Conservation (phyloP, 2,329 filamentous ascomycete species). For the Cytospora leucostoma region DNA sequence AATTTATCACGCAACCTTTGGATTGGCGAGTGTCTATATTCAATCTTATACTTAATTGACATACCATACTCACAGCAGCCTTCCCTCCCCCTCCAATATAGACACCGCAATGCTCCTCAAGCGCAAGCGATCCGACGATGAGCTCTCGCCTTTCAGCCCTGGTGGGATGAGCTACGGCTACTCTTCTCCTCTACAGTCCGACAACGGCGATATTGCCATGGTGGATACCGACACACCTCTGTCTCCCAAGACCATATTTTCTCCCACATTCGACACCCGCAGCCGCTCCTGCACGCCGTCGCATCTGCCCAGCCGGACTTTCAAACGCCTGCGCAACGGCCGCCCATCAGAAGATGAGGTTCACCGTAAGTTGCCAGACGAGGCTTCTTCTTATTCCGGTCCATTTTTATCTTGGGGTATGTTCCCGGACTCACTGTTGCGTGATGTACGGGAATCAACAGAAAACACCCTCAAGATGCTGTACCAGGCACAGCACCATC, state of each 20-base stretch:
- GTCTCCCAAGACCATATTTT: conserved; percentile 35
- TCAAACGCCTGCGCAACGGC: conserved; percentile 62
- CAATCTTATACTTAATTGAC: background rate
- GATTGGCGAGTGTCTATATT: background rate
- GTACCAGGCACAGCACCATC: conserved; percentile 54
- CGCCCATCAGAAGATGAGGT: conserved; percentile 58
- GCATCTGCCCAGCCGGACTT: conserved; percentile 57
- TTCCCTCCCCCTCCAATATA: background rate
- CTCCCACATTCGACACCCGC: conserved; percentile 11
- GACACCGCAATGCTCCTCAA: conserved; percentile 55
- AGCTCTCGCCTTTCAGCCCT: conserved; percentile 50
- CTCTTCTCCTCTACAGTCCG: conserved; percentile 39
- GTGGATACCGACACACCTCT: conserved; percentile 37
- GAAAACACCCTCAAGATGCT: conserved; percentile 60
- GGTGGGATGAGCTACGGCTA: conserved; percentile 42
- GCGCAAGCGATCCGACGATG: conserved; percentile 64
- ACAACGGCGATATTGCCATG: conserved; percentile 5
- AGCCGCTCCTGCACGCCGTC: conserved; percentile 40
- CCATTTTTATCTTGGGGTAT: conserved; percentile 21
- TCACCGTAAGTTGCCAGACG: conserved; percentile 49
- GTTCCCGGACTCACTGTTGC: background rate
- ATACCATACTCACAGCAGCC: background rate
- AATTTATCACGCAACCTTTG: background rate
- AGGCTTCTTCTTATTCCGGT: background rate
- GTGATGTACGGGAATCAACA: conserved; percentile 33